Evolutionary conservation across 1,284 basidiomycete species (phyloP), one percentile per base, ranked within the genome.

Genomic region (Athelia sp.): DNA sequence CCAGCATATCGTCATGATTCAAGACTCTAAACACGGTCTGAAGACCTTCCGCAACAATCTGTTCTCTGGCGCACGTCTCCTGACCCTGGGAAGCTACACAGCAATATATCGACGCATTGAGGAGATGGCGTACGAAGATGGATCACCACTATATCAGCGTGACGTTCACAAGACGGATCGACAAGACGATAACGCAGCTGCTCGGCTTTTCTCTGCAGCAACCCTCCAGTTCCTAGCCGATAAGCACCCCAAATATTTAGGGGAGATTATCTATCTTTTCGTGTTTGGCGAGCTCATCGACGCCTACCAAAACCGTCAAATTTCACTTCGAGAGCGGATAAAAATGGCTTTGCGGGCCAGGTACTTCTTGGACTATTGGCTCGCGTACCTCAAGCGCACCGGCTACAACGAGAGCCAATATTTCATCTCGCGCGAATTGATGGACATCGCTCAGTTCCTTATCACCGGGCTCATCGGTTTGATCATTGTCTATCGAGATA

Each of bases 351-450:
- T 72, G 0, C 62, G 62, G 0, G 61, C 65, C 0, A 50, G 50
- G 1, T 73, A 54, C 52, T 74, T 73, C 57, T n/a, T 71, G 0
- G 50, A 66, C 1, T 44, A 53, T 1, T 75, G 73, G 72, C 35
- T 56, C 10, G n/a, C 18, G 0, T 72, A 59, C 47, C 52, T 73
- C 0, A 13, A 44, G 0, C 42, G 42, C 1, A 48, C 56, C 1
- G 54, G 50, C 1, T 70, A 70, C 48, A 22, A 58, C 0, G 43
- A 53, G 4, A 4, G 44, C 0, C 46, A 53, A 3, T 54, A 71
- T 42, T 69, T 59, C 50, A 50, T 72, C 26, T 72, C 71, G 2
- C 61, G 53, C 1, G 62, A 72, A 49, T 61, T 64, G 0, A 22
- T 51, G 3, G 62, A 66, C 36, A 72, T 73, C 48, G 15, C 50